A percentile compares a stretch with the other conserved stretches of the same genome.
These are phyloP conservation scores for Epichloe glyceriae DNA, from an alignment of 2,329 filamentous ascomycete genomes.

Conservation along the genomic window DNA sequence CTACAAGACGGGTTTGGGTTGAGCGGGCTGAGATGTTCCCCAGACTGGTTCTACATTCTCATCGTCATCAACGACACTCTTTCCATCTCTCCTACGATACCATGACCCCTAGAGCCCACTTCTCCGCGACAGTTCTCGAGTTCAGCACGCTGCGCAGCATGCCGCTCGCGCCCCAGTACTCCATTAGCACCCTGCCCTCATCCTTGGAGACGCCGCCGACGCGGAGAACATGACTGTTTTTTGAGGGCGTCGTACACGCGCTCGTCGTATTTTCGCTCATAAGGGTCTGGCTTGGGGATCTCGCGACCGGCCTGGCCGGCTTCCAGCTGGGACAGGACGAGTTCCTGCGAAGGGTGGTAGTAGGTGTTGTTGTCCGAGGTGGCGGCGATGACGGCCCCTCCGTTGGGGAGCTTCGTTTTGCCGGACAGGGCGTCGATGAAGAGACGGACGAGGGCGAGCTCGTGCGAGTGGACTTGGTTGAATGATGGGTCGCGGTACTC, in stretches of 20 bases:
- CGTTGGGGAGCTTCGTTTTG: conserved; percentile 46
- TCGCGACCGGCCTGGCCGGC: conserved; percentile 27
- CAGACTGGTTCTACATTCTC: conserved; percentile 23
- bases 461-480: conserved; percentile 71
- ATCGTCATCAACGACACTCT: conserved; percentile 41
- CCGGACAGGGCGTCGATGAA: conserved; percentile 64
- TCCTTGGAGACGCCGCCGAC: conserved; percentile 57
- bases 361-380: conserved; percentile 61
- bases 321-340: conserved; percentile 47
- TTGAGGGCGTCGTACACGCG: conserved; percentile 40
- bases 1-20: no score
- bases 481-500: conserved; percentile 62
- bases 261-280: conserved; percentile 41
- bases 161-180: conserved; percentile 86
- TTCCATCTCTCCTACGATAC: conserved; percentile 78
- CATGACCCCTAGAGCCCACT: conserved; percentile 76
- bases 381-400: conserved; percentile 65
- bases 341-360: conserved; percentile 50
- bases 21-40: no score
- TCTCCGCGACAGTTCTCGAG: conserved; percentile 59
- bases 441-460: conserved; percentile 61
- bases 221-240: conserved; percentile 36
- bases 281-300: conserved; percentile 36
- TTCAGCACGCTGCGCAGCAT: conserved; percentile 59
- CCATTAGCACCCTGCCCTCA: conserved; percentile 70